phyloP scores from a whole-genome alignment of 306 rosid species.

The Acacia acuminata region DNA sequence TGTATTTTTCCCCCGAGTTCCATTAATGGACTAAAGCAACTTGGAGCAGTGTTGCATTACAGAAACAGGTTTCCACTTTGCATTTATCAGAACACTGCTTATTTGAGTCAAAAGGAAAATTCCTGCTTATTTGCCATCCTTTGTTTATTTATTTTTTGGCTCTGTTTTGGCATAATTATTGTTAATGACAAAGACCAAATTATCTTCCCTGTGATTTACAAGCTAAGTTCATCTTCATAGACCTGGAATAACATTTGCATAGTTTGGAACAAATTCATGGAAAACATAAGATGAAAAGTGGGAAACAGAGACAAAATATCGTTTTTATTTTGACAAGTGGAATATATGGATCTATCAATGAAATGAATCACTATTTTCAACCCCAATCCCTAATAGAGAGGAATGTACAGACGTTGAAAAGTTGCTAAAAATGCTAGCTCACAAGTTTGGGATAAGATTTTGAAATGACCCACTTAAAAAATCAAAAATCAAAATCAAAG shows the following conservation, averaged over 20 bases:
- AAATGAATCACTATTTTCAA: not conserved
- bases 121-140: not conserved
- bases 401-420: too few species aligned
- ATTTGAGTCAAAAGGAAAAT: conserved; percentile 25
- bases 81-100: conserved; percentile 36
- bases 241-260: not conserved
- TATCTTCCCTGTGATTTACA: too few species aligned
- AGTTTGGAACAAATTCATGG: not conserved
- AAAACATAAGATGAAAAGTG: not conserved
- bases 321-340: not conserved
- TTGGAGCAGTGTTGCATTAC: conserved; percentile 43
- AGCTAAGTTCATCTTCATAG: too few species aligned
- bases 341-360: too few species aligned
- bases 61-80: conserved; percentile 25
- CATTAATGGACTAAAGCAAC: conserved; percentile 34
- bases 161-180: not conserved
- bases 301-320: not conserved
- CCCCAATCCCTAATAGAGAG: not conserved
- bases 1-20: conserved; percentile 30
- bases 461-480: not conserved
- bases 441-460: not conserved
- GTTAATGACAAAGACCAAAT: not conserved
- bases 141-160: not conserved
- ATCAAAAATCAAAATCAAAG: too few species aligned
- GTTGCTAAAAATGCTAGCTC: not conserved